Evolutionary conservation across 176 grass and related monocot species (phyloP).

Genomic region (Bolboschoenus planiculmis): DNA sequence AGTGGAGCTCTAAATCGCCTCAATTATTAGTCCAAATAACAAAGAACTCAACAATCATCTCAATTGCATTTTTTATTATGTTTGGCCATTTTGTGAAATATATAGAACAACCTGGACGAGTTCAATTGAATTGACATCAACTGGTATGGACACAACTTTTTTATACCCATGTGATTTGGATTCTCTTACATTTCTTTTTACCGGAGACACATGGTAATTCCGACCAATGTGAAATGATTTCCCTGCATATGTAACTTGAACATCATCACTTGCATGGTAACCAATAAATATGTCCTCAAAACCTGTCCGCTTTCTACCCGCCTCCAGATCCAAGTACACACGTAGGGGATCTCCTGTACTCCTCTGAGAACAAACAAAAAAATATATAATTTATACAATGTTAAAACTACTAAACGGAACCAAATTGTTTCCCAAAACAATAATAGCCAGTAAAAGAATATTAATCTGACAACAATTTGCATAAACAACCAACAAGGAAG

Average conservation of each 20-base stretch:
- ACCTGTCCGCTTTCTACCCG: constrained; percentile 59
- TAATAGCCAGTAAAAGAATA: too few relatives aligned
- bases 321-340: constrained; percentile 79
- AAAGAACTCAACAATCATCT: neutral
- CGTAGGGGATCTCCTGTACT: constrained; percentile 70
- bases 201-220: constrained; percentile 57
- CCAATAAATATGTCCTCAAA: constrained; percentile 88
- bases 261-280: constrained; percentile 78
- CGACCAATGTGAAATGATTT: constrained; percentile 67
- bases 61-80: neutral
- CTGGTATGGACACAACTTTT: neutral
- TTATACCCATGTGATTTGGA: neutral
- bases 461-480: neutral
- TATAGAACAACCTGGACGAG: neutral
- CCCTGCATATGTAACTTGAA: constrained; percentile 92
- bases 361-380: constrained; percentile 52
- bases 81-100: neutral
- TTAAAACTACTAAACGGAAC: neutral
- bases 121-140: neutral
- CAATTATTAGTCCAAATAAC: neutral
- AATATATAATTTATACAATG: neutral
- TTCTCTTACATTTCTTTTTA: constrained; percentile 70
- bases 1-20: neutral
- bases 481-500: constrained; percentile 6
- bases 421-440: neutral